These are phyloP conservation scores for Calvatia gigantea DNA, from an alignment of 768 basidiomycete genomes.

Conservation along the genomic window DNA sequence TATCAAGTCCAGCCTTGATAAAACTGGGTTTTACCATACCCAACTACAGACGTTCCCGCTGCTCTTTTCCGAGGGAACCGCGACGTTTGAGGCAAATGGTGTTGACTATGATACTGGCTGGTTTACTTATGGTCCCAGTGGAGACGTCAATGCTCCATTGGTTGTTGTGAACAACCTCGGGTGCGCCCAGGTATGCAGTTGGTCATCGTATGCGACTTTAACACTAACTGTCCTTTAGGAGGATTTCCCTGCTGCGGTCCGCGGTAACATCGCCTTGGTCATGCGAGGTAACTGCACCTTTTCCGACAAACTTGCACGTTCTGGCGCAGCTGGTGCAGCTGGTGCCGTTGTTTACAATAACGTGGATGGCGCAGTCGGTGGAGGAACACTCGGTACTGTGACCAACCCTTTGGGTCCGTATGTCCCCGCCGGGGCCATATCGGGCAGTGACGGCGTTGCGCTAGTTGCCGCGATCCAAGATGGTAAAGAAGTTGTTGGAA, in stretches of 20 bases:
- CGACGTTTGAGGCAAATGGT: constrained; percentile 17
- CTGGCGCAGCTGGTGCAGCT: constrained; percentile 23
- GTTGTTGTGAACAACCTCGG: constrained; percentile 22
- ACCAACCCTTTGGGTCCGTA: constrained; percentile 23
- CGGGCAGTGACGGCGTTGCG: constrained; percentile 21
- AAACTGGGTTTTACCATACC: constrained; percentile 25
- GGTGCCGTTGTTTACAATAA: constrained; percentile 29
- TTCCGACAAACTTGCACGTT: constrained; percentile 23
- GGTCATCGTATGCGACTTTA: background rate
- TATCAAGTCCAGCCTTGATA: constrained; percentile 24
- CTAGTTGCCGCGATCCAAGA: constrained; percentile 19
- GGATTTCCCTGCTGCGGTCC: constrained; percentile 22
- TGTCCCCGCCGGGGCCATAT: constrained; percentile 22
- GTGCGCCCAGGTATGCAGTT: constrained; percentile 19
- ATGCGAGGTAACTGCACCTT: constrained; percentile 26
- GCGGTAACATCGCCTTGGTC: constrained; percentile 26
- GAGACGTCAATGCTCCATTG: constrained; percentile 22
- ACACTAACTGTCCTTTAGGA: constrained; percentile 10
- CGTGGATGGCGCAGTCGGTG: constrained; percentile 18
- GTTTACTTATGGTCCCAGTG: constrained; percentile 23
- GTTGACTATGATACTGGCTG: constrained; percentile 14
- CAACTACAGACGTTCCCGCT: constrained; percentile 26
- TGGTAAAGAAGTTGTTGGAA: constrained; percentile 23
- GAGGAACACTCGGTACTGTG: constrained; percentile 22
- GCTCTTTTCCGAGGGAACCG: constrained; percentile 23